Conservation (phyloP, 805 yeast species). For the Ascoidea rubescens region DNA sequence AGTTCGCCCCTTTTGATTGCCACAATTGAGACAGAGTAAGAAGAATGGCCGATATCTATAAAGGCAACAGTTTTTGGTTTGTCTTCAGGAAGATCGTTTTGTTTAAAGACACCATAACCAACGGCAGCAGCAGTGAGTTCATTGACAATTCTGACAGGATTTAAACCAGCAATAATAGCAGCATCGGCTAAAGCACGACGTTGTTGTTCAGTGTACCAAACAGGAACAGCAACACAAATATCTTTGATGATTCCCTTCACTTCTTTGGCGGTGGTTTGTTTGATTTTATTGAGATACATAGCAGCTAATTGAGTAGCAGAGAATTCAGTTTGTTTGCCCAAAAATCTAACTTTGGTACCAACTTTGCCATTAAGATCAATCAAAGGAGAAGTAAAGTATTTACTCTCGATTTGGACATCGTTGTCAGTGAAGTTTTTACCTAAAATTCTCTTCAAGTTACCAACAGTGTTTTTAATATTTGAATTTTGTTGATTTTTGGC, state of each 20-base stretch:
- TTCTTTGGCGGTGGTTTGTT: constrained; percentile 66
- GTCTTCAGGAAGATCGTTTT: constrained; percentile 69
- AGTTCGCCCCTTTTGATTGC: constrained; percentile 94
- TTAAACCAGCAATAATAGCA: constrained; percentile 87
- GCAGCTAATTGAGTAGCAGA: constrained; percentile 85
- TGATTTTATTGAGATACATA: constrained; percentile 87
- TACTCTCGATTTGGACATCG: constrained; percentile 61
- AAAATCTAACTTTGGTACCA: constrained; percentile 76
- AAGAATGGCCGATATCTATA: constrained; percentile 94
- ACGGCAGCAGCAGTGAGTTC: constrained; percentile 98
- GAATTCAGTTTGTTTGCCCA: constrained; percentile 66
- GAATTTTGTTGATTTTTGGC: constrained; percentile 96
- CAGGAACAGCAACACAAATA: constrained; percentile 90
- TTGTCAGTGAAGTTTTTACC: constrained; percentile 69
- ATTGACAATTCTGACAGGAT: constrained; percentile 96
- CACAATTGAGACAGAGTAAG: constrained; percentile 80
- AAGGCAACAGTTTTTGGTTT: constrained; percentile 83
- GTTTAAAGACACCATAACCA: constrained; percentile 97
- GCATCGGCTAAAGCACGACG: constrained; percentile 96
- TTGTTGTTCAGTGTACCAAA: constrained; percentile 93
- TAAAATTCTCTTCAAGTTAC: constrained; percentile 83
- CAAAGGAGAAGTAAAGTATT: constrained; percentile 54
- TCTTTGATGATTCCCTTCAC: constrained; percentile 73
- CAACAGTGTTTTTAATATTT: constrained; percentile 91
- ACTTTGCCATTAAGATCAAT: constrained; percentile 53